Evolutionary conservation across 2,329 filamentous ascomycete species (phyloP), one percentile per base, ranked within the genome.

Genomic region (Neoscytalidium dimidiatum): DNA sequence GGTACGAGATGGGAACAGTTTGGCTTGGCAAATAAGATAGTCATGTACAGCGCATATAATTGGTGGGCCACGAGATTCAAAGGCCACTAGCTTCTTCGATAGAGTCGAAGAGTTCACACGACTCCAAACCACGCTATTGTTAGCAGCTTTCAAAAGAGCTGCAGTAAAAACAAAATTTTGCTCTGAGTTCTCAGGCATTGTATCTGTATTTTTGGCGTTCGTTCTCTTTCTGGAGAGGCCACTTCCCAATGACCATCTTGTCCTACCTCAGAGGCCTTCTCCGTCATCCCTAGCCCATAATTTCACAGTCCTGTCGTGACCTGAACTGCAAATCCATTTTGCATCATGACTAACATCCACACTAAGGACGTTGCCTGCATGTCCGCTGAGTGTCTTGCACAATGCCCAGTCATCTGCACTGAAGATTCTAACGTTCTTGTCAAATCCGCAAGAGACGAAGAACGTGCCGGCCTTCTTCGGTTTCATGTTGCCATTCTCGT

Each of bases 371-470:
- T 96, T 95, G 2, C 92, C 94, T 1, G 93, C 92, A 78, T 99
- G 95, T 0, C 94, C 95, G 71, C 90, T 92, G 66, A 99, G 81
- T 17, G 89, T 92, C 79, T 96, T 96, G 67, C 94, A 88, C 66
- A 96, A 80, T 0, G 91, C 90, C 94, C 95, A 99, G 79, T 99
- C 94, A 75, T 99, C 95, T 2, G 93, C 93, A 6, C 93, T 97
- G 79, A 96, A 98, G 70, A 99, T 86, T 75, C 97, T 97, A 78
- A 99, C 90, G 71, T 93, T 94, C 76, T 91, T 92, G 80, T 99
- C 95, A 74, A 98, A 98, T 0, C 95, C 95, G 70, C 90, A 88
- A 3, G 89, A 93, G 3, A 97, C 90, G 69, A 99, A 90, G 78
- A 97, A 97, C 0, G 94, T 96, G 52, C 94, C 92, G 0, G 92